Evolutionary conservation across 2,329 filamentous ascomycete genomes (phyloP), one percentile per base, ranked within the genome.

Genomic region (Salinomyces thailandicus): DNA sequence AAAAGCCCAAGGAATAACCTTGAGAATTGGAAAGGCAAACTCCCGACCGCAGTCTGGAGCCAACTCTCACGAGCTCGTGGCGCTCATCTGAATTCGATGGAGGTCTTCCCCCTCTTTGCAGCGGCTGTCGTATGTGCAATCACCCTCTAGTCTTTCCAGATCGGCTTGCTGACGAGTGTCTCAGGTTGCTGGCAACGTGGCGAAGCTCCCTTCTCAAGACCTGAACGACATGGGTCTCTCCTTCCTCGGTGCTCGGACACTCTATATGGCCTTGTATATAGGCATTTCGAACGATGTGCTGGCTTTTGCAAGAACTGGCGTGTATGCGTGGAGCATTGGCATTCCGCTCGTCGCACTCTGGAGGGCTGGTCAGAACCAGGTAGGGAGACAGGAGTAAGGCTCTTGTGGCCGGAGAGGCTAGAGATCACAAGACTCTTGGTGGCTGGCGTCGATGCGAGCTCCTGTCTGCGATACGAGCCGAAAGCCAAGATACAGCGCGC

Each of bases 61-160:
- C 48, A 51, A 5, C 44, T 52, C 14, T 35, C 38, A 2, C 34
- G 48, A 31, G 46, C 44, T 11, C 36, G 49, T 20, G 49, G 49
- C 3, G 66, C 66, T 6, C 64, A 67, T 44, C 57, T 63, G 5
- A 71, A 71, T 37, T 58, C 63, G 0, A 59, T 69, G 9, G 67
- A 63, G 36, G 58, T 62, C 35, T 66, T 58, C 36, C 47, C 61
- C 0, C 40, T 68, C 1, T 62, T 67, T 44, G 47, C 53, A 3
- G 55, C 53, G 0, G 60, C 58, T 3, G 51, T 68, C 42, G 39
- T 61, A 27, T 11, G 43, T n/a, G n/a, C n/a, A n/a, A n/a, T n/a
- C n/a, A n/a, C n/a, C n/a, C n/a, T n/a, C n/a, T n/a, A n/a, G n/a
- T n/a, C n/a, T n/a, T n/a, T n/a, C n/a, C n/a, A n/a, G n/a, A n/a